phyloP scores from a whole-genome alignment of 2,329 filamentous ascomycete species.

The Botrytis deweyae region DNA sequence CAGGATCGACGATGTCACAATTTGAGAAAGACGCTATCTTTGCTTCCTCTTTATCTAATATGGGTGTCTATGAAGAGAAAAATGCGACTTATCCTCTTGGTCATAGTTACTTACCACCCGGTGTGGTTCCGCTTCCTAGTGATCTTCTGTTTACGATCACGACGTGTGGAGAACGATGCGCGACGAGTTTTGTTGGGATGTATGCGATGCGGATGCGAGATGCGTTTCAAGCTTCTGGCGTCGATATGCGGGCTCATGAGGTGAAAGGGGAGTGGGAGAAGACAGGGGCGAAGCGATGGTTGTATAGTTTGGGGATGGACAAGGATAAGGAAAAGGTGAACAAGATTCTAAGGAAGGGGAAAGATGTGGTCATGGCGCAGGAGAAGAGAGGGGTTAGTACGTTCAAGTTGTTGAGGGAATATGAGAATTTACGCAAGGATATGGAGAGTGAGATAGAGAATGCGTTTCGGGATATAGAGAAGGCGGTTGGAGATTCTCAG shows the following conservation, averaged over 20 bases:
- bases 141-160: constrained; percentile 6
- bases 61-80: neutral
- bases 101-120: constrained; percentile 1
- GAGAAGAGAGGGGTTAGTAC: neutral
- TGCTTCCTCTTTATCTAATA: neutral
- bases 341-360: neutral
- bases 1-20: neutral
- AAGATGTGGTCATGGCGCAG: neutral
- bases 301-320: constrained; percentile 1
- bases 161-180: neutral
- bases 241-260: neutral
- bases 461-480: neutral
- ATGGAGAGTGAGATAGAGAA: neutral
- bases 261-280: constrained; percentile 9
- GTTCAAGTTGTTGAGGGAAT: neutral
- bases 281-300: neutral
- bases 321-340: neutral
- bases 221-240: constrained; percentile 6
- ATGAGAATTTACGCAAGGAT: neutral
- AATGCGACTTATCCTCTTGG: constrained; percentile 12
- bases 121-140: neutral
- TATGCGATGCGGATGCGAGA: constrained; percentile 4
- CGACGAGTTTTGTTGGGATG: neutral
- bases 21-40: neutral
- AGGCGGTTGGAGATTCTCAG: neutral